A percentile compares a stretch with the other conserved stretches of the same genome.
Evolutionary conservation across 2,329 filamentous ascomycete genomes (phyloP).

Genomic region (Calonectria pteridis): DNA sequence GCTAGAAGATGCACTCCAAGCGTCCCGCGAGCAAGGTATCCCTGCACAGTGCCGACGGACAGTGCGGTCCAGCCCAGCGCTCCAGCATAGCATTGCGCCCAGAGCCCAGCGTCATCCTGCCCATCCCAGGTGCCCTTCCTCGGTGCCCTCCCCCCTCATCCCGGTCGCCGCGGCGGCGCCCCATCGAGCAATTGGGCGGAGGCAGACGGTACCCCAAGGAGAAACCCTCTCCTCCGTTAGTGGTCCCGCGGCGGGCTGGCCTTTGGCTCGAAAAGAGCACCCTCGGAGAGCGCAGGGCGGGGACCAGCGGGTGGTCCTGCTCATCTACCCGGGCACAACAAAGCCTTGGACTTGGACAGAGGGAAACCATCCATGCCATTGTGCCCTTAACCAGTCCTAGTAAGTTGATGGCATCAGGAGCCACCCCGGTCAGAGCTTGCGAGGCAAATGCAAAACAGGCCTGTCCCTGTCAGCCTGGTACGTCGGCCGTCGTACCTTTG

Average conservation of each 20-base stretch:
- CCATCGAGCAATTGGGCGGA: constrained; percentile 13
- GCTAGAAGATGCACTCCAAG: constrained; percentile 16
- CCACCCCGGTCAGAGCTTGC: constrained; percentile 25
- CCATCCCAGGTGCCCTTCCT: background rate
- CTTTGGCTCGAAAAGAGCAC: constrained; percentile 28
- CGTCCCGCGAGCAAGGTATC: constrained; percentile 19
- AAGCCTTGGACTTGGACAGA: constrained; percentile 26
- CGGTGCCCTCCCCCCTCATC: background rate
- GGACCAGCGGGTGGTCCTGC: constrained; percentile 36
- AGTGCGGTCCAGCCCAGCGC: constrained; percentile 10
- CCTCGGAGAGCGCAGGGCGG: constrained; percentile 30
- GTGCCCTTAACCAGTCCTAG: background rate
- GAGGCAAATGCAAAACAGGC: constrained; percentile 33
- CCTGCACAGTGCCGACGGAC: constrained; percentile 18
- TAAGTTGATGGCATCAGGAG: constrained; percentile 20
- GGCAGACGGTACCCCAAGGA: constrained; percentile 24
- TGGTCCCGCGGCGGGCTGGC: constrained; percentile 10
- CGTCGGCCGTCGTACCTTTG: constrained; percentile 41
- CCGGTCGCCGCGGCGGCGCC: constrained; percentile 19
- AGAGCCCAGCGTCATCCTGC: constrained; percentile 8
- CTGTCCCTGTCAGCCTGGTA: constrained; percentile 39
- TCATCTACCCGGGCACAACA: constrained; percentile 35
- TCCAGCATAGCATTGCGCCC: constrained; percentile 10
- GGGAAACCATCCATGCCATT: constrained; percentile 19
- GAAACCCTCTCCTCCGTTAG: constrained; percentile 22